Base-by-base conservation (phyloP, 495 filamentous ascomycete species). In the Darksidea phi region DNA sequence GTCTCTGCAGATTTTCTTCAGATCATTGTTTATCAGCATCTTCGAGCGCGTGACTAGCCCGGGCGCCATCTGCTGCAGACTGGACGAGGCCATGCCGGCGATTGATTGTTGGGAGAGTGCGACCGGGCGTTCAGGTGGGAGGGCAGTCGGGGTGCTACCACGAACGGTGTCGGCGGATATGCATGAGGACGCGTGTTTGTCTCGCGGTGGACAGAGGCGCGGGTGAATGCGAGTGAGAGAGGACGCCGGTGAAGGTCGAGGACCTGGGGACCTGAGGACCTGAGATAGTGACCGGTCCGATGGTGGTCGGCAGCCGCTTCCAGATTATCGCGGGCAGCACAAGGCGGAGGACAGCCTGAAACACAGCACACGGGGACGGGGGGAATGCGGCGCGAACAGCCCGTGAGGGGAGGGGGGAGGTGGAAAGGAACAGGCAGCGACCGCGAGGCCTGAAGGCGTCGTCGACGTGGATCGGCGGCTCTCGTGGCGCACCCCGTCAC, bases 1-100 rank as follows among this genome's bases (percentile, higher is more conserved):
- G 55, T 76, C 75, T 41, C 80, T 82, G 66, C 91, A 83, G 64
- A 97, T 86, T 15, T 76, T 72, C 59, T 90, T 88, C 38, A 98
- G 82, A 51, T 87, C 81, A 26, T 79, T 79, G 72, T 92, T 92
- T 61, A 88, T 79, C 34, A 87, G 72, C 13, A 75, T 79, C 70
- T 86, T 86, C 26, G 85, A 74, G 54, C 77, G 70, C 28, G 76
- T 73, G 23, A 72, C 68, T 12, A 83, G 68, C 48, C 71, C 66
- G 21, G 73, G 70, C 67, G 54, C 55, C 28, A 68, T 66, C 15
- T 64, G 46, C 42, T 60, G 59, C 25, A 72, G 32, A 62, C 74
- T 59, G 75, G 75, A 61, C 77, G 85, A 74, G 62, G 76, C 72
- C 80, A 85, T 68, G 52, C 23, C 47, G 17, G 43, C 21, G 26